Conservation (phyloP, 1,284 basidiomycete genomes). For the Leucoagaricus sp. region DNA sequence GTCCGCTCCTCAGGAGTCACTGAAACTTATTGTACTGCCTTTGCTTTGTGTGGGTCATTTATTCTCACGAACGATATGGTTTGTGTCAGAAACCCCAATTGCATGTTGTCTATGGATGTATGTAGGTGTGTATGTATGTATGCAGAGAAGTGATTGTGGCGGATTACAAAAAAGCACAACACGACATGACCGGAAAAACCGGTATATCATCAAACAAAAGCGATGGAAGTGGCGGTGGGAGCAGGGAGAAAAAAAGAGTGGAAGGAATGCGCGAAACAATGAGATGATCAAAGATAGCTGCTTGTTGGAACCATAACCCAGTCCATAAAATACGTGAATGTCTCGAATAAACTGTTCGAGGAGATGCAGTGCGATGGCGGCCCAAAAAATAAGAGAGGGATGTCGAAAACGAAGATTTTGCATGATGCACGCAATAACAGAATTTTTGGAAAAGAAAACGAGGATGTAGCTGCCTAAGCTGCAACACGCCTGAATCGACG, state of each 20-base stretch:
- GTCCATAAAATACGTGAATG: slow-evolving; percentile 2
- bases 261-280: slow-evolving; percentile 3
- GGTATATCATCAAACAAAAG: background rate
- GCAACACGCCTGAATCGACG: slow-evolving; percentile 33
- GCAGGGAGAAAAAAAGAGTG: background rate
- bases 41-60: background rate
- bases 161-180: background rate
- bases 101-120: slow-evolving; percentile 15
- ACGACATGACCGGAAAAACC: slow-evolving; percentile 1
- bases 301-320: background rate
- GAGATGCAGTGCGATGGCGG: slow-evolving; percentile 2
- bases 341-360: background rate
- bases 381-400: slow-evolving; percentile 1
- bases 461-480: slow-evolving; percentile 21
- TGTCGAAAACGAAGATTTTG: slow-evolving; percentile 1
- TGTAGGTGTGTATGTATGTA: slow-evolving; percentile 8
- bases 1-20: background rate
- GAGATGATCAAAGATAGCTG: background rate
- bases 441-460: slow-evolving; percentile 12
- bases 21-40: background rate
- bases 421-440: background rate
- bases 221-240: slow-evolving; percentile 8
- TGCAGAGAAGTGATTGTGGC: background rate
- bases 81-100: slow-evolving; percentile 1
- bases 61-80: background rate